Conservation (phyloP, 2,329 filamentous ascomycete species). For the Pseudocercospora macadamiae region DNA sequence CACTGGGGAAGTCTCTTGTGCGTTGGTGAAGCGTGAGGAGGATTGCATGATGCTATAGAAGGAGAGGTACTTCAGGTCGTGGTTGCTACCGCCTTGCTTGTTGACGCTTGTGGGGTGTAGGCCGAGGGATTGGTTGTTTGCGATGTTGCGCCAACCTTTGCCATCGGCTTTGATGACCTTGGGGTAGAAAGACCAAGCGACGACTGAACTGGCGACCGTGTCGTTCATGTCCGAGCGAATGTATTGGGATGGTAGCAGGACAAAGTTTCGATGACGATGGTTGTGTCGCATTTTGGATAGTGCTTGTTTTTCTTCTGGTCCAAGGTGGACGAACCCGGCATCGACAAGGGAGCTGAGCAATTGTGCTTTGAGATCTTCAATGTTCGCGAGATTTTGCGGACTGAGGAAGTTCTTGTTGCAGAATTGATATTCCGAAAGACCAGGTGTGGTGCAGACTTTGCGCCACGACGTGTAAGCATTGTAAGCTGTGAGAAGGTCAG, state of each 20-base stretch:
- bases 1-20: slow-evolving; percentile 73
- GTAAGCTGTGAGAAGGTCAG: slow-evolving; percentile 88
- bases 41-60: slow-evolving; percentile 99
- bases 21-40: slow-evolving; percentile 79
- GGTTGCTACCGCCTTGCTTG: slow-evolving; percentile 57
- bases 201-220: slow-evolving; percentile 74
- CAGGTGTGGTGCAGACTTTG: slow-evolving; percentile 71
- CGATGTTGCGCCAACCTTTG: slow-evolving; percentile 86
- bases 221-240: slow-evolving; percentile 81
- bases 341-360: slow-evolving; percentile 83
- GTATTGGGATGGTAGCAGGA: slow-evolving; percentile 75
- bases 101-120: slow-evolving; percentile 90
- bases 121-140: slow-evolving; percentile 88
- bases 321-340: slow-evolving; percentile 77
- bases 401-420: slow-evolving; percentile 94
- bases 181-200: slow-evolving; percentile 94
- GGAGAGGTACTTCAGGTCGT: slow-evolving; percentile 73
- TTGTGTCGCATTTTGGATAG: slow-evolving; percentile 71
- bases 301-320: slow-evolving; percentile 69
- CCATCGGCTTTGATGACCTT: slow-evolving; percentile 83
- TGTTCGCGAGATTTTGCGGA: slow-evolving; percentile 83
- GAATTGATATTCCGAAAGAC: slow-evolving; percentile 79
- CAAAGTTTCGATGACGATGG: slow-evolving; percentile 71
- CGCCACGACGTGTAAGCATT: slow-evolving; percentile 93
- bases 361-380: slow-evolving; percentile 94